Percentiles rank a stretch among this genome's conserved stretches.
Evolutionary conservation across 345 rosid species (phyloP).

Genomic region (Aquilaria sinensis): DNA sequence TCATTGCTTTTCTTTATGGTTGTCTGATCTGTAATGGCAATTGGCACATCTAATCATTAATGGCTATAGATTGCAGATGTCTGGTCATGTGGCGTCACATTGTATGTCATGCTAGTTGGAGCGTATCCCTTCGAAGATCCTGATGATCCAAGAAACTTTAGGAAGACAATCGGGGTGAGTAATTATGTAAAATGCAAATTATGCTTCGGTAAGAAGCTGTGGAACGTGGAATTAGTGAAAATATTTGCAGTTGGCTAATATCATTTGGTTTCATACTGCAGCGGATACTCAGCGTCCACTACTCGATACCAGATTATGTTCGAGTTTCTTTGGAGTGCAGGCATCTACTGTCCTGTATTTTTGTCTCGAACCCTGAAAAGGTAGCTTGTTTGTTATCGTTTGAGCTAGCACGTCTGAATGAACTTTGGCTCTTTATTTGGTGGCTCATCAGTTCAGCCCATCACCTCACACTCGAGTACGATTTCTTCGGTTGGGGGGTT

Average conservation of each 20-base stretch:
- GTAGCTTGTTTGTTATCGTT: constrained; percentile 13
- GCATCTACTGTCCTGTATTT: constrained; percentile 55
- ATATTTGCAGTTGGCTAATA: not conserved
- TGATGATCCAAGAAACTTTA: constrained; percentile 44
- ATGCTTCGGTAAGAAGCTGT: too few species aligned
- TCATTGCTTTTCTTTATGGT: not conserved
- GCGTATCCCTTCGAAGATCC: constrained; percentile 64
- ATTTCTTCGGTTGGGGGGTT: too few species aligned
- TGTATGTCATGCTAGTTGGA: constrained; percentile 59
- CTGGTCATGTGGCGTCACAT: constrained; percentile 63
- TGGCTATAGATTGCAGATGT: constrained; percentile 43
- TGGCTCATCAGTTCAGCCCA: too few species aligned
- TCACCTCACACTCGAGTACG: too few species aligned
- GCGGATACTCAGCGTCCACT: constrained; percentile 41
- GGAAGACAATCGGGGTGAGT: constrained; percentile 38
- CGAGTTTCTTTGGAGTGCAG: constrained; percentile 49
- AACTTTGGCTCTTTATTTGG: too few species aligned
- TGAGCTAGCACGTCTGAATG: too few species aligned
- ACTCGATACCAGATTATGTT: constrained; percentile 56
- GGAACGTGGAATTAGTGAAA: not conserved
- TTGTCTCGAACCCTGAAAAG: constrained; percentile 53
- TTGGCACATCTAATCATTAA: constrained; percentile 8
- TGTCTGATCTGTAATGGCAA: not conserved
- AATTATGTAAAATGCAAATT: not conserved
- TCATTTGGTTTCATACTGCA: constrained; percentile 9